Conservation (phyloP, 2,329 filamentous ascomycete species). For the Hawksworthiomyces lignivorus region DNA sequence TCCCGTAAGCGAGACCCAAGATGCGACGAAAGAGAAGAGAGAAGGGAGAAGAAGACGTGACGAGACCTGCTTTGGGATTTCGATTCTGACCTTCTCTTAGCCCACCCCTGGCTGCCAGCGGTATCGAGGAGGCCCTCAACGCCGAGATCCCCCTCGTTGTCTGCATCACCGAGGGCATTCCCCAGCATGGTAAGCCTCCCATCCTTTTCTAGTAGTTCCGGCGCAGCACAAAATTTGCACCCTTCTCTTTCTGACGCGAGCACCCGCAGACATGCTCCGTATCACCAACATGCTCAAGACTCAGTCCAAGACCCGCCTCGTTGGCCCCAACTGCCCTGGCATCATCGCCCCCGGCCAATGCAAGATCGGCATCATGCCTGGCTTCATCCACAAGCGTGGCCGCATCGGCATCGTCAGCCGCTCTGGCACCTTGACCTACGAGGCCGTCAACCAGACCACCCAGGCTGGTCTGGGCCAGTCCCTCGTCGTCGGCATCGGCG, state of each 20-base stretch:
- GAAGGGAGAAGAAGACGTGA: not conserved
- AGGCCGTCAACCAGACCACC: conserved; percentile 99
- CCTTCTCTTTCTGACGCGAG: too few relatives aligned
- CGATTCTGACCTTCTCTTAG: too few relatives aligned
- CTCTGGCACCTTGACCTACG: conserved; percentile 96
- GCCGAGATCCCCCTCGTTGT: conserved; percentile 94
- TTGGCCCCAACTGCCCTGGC: conserved; percentile 96
- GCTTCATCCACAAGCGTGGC: conserved; percentile 99
- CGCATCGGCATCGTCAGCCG: conserved; percentile 98
- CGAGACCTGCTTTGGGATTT: too few relatives aligned
- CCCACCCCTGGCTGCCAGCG: conserved; percentile 81
- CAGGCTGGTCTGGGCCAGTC: conserved; percentile 95
- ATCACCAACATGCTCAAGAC: conserved; percentile 98
- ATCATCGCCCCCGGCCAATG: conserved; percentile 94
- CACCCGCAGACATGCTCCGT: conserved; percentile 93
- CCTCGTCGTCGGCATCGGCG: conserved; percentile 94
- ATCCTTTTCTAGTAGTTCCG: not conserved
- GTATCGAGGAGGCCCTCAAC: conserved; percentile 92
- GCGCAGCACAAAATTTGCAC: not conserved
- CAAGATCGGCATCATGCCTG: conserved; percentile 99
- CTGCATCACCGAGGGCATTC: conserved; percentile 97
- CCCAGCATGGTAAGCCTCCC: conserved; percentile 70
- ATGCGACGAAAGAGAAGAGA: not conserved
- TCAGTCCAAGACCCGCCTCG: conserved; percentile 91
- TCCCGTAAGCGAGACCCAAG: conserved; percentile 57